Conservation (phyloP, 108 stramenopile genomes). For the Conticribra guillardii region DNA sequence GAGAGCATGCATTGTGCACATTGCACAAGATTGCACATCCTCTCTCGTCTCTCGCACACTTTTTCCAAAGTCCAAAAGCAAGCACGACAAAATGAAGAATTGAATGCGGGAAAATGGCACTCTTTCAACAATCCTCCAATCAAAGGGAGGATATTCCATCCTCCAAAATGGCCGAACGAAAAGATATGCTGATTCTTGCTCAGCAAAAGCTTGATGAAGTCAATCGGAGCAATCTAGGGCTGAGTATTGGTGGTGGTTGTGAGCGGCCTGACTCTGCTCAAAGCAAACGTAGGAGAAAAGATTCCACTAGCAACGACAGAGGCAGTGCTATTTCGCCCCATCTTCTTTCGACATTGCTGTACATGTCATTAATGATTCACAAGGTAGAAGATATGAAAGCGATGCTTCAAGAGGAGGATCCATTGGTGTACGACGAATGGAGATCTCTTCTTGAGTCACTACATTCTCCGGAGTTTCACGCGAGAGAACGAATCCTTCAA, state of each 20-base stretch:
- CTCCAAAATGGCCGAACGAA: constrained; percentile 23
- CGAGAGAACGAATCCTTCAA: constrained; percentile 35
- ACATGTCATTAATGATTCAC: constrained; percentile 37
- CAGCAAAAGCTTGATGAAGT: constrained; percentile 52
- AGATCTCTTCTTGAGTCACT: constrained; percentile 27
- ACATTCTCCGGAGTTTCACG: constrained; percentile 49
- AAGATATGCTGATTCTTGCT: constrained; percentile 43
- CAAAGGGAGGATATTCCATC: constrained; percentile 9
- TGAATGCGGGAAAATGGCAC: background rate
- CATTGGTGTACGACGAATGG: constrained; percentile 35
- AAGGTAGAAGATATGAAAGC: constrained; percentile 51
- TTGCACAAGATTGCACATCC: no score
- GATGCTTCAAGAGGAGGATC: constrained; percentile 42
- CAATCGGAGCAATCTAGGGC: constrained; percentile 31
- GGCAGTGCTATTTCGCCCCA: constrained; percentile 19
- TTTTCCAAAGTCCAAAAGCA: no score
- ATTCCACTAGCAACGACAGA: background rate
- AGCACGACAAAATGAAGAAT: no score
- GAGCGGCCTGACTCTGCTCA: constrained; percentile 8
- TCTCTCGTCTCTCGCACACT: no score
- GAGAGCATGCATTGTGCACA: no score
- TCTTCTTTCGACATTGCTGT: constrained; percentile 37
- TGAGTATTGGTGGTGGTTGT: constrained; percentile 2
- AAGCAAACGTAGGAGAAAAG: background rate
- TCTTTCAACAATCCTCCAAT: background rate